A percentile compares a stretch with the other conserved stretches of the same genome.
Evolutionary conservation across 768 basidiomycete species (phyloP).

Genomic region (Suillus clintonianus): DNA sequence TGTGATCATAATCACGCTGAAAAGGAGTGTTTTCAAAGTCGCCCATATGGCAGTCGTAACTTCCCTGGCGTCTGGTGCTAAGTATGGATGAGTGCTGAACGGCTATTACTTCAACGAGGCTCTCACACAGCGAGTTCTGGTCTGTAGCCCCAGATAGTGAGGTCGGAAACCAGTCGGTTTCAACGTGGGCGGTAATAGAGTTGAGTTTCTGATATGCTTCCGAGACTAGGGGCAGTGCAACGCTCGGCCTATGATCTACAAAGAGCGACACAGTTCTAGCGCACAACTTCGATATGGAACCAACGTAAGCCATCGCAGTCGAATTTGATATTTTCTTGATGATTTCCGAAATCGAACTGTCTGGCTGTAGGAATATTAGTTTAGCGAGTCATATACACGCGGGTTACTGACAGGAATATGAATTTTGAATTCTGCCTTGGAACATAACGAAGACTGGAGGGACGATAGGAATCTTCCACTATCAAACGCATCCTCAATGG

Average conservation of each 20-base stretch:
- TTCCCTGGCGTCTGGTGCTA: slow-evolving; percentile 47
- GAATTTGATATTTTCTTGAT: slow-evolving; percentile 37
- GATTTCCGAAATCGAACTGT: slow-evolving; percentile 36
- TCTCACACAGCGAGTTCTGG: slow-evolving; percentile 8
- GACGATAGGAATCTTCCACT: slow-evolving; percentile 55
- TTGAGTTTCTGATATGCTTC: slow-evolving; percentile 30
- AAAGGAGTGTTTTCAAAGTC: slow-evolving; percentile 74
- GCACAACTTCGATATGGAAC: slow-evolving; percentile 42
- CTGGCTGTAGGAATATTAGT: slow-evolving; percentile 22
- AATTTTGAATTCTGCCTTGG: slow-evolving; percentile 17
- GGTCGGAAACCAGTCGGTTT: slow-evolving; percentile 49
- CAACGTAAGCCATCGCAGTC: slow-evolving; percentile 38
- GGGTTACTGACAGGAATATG: slow-evolving; percentile 15
- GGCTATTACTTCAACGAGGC: slow-evolving; percentile 1
- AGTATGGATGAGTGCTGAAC: slow-evolving; percentile 5
- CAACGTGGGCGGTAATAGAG: slow-evolving; percentile 43
- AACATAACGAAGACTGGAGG: slow-evolving; percentile 38
- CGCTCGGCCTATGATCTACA: slow-evolving; percentile 35
- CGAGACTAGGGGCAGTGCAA: slow-evolving; percentile 27
- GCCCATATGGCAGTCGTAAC: slow-evolving; percentile 60
- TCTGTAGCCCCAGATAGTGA: slow-evolving; percentile 29
- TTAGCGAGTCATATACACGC: not conserved
- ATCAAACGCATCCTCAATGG: slow-evolving; percentile 56
- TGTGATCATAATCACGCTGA: slow-evolving; percentile 67
- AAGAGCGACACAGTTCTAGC: slow-evolving; percentile 34